phyloP scores from a whole-genome alignment of 331 rosid genomes.

The Quercus phellos region DNA sequence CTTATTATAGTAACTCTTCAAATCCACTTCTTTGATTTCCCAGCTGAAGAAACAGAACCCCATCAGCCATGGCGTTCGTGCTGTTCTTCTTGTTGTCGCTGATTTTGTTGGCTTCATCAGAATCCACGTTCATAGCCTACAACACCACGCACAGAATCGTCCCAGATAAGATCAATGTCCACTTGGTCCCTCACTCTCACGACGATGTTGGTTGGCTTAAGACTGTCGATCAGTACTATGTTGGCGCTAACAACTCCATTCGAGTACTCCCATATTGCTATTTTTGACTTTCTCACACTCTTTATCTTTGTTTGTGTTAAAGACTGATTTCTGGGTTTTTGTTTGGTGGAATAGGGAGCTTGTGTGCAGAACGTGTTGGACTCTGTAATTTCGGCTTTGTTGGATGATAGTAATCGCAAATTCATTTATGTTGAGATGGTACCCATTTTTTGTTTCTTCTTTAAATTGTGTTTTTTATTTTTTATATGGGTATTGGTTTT shows the following conservation, averaged over 20 bases:
- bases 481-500: neutral
- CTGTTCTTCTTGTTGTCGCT: neutral
- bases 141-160: conserved; percentile 52
- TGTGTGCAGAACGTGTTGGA: conserved; percentile 92
- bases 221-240: conserved; percentile 90
- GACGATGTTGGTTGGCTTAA: conserved; percentile 99
- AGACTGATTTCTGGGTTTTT: neutral
- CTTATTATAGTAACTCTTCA: too few relatives aligned
- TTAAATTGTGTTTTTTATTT: neutral
- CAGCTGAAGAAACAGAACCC: neutral
- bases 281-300: too few relatives aligned
- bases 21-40: neutral
- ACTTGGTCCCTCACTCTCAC: conserved; percentile 80
- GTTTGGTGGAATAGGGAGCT: conserved; percentile 57
- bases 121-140: conserved; percentile 55
- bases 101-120: conserved; percentile 18
- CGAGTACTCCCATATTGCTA: conserved; percentile 44
- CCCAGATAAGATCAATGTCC: conserved; percentile 77
- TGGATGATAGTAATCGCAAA: conserved; percentile 80
- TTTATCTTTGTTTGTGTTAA: neutral
- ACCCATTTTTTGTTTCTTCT: neutral
- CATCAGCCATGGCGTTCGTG: conserved; percentile 1
- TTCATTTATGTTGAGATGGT: conserved; percentile 74
- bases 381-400: conserved; percentile 68
- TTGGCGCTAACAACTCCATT: conserved; percentile 91